Conservation (phyloP, 2,329 filamentous ascomycete genomes). For the Pseudocercospora fuligena region DNA sequence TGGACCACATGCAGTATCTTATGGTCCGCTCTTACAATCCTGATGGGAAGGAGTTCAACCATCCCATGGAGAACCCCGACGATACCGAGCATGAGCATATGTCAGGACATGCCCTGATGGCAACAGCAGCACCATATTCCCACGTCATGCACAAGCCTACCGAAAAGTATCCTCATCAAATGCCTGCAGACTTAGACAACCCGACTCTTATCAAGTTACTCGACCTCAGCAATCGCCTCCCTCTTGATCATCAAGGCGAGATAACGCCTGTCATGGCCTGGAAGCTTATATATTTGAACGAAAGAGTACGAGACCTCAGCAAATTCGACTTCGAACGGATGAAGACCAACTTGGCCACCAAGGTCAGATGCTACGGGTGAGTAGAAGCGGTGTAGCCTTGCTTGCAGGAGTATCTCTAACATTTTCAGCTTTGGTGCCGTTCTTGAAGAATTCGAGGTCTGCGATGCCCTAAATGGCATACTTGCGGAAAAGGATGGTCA, state of each 20-base stretch:
- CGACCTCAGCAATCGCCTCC: constrained; percentile 79
- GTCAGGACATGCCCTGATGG: constrained; percentile 87
- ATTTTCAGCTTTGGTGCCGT: constrained; percentile 66
- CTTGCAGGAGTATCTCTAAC: not conserved
- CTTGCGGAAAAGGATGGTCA: constrained; percentile 60
- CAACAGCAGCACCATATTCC: constrained; percentile 77
- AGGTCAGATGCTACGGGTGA: constrained; percentile 91
- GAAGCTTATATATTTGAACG: constrained; percentile 76
- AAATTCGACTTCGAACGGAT: constrained; percentile 28
- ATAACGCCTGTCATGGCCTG: constrained; percentile 97
- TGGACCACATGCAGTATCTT: constrained; percentile 84
- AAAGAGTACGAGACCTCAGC: constrained; percentile 66
- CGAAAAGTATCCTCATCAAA: constrained; percentile 68
- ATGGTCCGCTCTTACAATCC: constrained; percentile 61
- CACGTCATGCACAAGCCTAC: constrained; percentile 62
- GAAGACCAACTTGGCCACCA: constrained; percentile 62
- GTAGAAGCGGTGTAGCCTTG: constrained; percentile 41
- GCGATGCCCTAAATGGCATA: constrained; percentile 76
- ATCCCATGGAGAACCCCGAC: constrained; percentile 48
- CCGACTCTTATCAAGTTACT: constrained; percentile 79
- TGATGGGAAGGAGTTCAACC: constrained; percentile 43
- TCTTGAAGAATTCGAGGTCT: constrained; percentile 73
- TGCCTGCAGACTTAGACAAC: constrained; percentile 74
- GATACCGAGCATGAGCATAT: constrained; percentile 67
- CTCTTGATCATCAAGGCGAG: constrained; percentile 74